A percentile compares a stretch with the other conserved stretches of the same genome.
phyloP scores from a whole-genome alignment of 805 yeast species.

The Kluyveromyces aestuarii region DNA sequence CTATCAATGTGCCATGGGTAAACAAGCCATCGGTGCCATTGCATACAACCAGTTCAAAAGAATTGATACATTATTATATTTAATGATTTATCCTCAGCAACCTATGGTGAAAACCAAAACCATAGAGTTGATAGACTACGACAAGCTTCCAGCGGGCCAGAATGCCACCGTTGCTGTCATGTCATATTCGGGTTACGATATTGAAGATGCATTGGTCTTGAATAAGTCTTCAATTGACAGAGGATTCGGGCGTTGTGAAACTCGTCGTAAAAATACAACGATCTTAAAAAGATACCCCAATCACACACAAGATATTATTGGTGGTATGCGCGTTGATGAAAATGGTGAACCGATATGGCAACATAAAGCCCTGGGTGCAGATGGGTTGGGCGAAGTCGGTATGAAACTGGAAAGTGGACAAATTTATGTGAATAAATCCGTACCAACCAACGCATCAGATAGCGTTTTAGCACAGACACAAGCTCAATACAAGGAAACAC shows the following conservation, averaged over 20 bases:
- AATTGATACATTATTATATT: constrained; percentile 84
- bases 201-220: constrained; percentile 94
- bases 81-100: constrained; percentile 98
- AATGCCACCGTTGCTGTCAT: constrained; percentile 98
- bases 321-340: constrained; percentile 85
- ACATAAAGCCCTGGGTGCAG: constrained; percentile 82
- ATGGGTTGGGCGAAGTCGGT: constrained; percentile 96
- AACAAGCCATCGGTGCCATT: constrained; percentile 99
- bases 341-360: constrained; percentile 75
- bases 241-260: constrained; percentile 97
- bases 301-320: constrained; percentile 83
- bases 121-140: constrained; percentile 89
- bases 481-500: constrained; percentile 75
- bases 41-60: constrained; percentile 94
- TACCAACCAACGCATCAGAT: constrained; percentile 79
- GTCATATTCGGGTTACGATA: constrained; percentile 99
- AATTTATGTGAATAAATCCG: constrained; percentile 85
- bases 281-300: constrained; percentile 86
- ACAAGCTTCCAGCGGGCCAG: constrained; percentile 96
- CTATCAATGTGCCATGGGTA: constrained; percentile 99
- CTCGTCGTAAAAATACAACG: constrained; percentile 83
- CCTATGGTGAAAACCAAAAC: constrained; percentile 99
- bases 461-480: constrained; percentile 28
- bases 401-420: constrained; percentile 85
- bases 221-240: constrained; percentile 91